These are phyloP conservation scores for Neoboletus subvelutipes DNA, from an alignment of 768 basidiomycete genomes.

Conservation along the genomic window DNA sequence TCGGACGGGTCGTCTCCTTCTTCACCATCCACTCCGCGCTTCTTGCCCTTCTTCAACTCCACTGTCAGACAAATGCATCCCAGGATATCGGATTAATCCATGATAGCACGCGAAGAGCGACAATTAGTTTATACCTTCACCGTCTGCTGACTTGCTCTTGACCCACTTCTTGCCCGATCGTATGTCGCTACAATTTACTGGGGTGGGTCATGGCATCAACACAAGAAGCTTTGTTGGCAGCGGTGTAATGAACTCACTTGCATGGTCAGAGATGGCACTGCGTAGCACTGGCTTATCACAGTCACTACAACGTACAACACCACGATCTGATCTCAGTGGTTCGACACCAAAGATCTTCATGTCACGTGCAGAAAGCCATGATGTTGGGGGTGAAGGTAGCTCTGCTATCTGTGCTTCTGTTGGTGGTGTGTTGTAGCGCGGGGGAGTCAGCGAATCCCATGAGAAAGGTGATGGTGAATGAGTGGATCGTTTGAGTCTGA, in stretches of 20 bases:
- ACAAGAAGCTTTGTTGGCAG: background rate
- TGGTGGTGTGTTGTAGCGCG: slow-evolving; percentile 31
- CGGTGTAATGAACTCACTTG: slow-evolving; percentile 48
- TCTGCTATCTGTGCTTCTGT: slow-evolving; percentile 39
- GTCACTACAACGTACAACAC: slow-evolving; percentile 70
- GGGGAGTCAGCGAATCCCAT: slow-evolving; percentile 49
- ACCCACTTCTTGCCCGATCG: slow-evolving; percentile 52
- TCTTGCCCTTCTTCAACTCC: slow-evolving; percentile 61
- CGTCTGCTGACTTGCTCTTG: slow-evolving; percentile 53
- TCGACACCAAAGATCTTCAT: slow-evolving; percentile 86
- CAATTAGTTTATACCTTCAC: slow-evolving; percentile 40
- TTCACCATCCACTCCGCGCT: slow-evolving; percentile 78
- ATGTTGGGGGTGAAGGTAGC: slow-evolving; percentile 71
- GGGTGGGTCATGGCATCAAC: slow-evolving; percentile 8
- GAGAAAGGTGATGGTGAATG: slow-evolving; percentile 58
- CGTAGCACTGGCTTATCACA: slow-evolving; percentile 81
- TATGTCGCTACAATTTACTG: slow-evolving; percentile 64
- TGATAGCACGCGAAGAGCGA: background rate
- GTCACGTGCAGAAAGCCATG: slow-evolving; percentile 82
- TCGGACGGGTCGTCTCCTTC: slow-evolving; percentile 60
- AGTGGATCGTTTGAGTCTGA: slow-evolving; percentile 43
- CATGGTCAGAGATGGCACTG: slow-evolving; percentile 73
- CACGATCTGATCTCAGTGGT: slow-evolving; percentile 69
- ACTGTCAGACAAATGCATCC: slow-evolving; percentile 13
- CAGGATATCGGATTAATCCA: slow-evolving; percentile 3